A percentile compares a stretch with the other conserved stretches of the same genome.
These are phyloP conservation scores for Xylaria sp. DNA, from an alignment of 495 filamentous ascomycete species.

Conservation along the genomic window DNA sequence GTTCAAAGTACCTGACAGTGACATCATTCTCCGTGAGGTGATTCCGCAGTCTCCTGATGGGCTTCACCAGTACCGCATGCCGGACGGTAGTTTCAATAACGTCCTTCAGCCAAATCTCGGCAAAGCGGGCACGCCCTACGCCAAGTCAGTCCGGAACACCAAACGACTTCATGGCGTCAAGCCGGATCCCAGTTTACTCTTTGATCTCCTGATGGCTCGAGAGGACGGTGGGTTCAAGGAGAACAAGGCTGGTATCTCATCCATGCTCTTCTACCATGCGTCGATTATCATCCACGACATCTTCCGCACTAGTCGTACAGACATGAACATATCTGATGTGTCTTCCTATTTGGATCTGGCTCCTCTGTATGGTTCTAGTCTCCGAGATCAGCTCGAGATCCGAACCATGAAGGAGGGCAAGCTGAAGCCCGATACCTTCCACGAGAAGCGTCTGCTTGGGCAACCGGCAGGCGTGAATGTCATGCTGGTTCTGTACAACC, in stretches of 20 bases:
- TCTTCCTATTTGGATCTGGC: constrained; percentile 83
- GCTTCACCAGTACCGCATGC: constrained; percentile 62
- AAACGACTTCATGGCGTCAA: constrained; percentile 61
- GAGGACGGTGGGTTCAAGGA: constrained; percentile 61
- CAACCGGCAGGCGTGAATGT: constrained; percentile 80
- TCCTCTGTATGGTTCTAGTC: constrained; percentile 80
- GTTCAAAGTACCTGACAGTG: constrained; percentile 41
- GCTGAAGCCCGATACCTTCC: constrained; percentile 80
- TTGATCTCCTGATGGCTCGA: constrained; percentile 74
- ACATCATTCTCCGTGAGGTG: constrained; percentile 47
- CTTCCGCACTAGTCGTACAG: constrained; percentile 47
- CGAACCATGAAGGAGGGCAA: constrained; percentile 76
- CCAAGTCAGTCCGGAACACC: constrained; percentile 63
- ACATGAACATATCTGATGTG: constrained; percentile 53
- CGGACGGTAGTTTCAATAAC: constrained; percentile 75
- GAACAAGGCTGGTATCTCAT: constrained; percentile 76
- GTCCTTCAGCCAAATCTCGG: constrained; percentile 70
- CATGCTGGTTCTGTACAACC: constrained; percentile 69
- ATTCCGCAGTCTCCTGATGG: constrained; percentile 43
- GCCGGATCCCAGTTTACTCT: constrained; percentile 76
- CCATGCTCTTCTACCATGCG: constrained; percentile 84
- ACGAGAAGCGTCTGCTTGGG: constrained; percentile 70
- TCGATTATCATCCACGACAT: constrained; percentile 83
- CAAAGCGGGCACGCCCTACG: constrained; percentile 64
- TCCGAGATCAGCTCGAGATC: constrained; percentile 70